These are phyloP conservation scores for Xylaria sp. DNA, from an alignment of 2,329 filamentous ascomycete species.

Conservation along the genomic window DNA sequence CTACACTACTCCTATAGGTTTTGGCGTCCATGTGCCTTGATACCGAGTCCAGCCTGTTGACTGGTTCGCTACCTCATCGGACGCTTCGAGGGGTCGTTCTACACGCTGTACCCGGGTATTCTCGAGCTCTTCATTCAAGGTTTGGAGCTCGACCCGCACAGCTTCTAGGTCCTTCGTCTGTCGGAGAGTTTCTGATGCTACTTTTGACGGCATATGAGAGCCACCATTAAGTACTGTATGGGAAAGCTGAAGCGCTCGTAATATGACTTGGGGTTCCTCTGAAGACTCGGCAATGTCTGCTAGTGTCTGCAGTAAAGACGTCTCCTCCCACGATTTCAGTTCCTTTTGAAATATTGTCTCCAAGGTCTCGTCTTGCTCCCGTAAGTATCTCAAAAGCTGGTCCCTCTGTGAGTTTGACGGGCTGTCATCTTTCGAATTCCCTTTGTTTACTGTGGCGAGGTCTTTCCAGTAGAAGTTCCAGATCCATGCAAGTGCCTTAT, in stretches of 20 bases:
- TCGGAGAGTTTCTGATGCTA: not conserved
- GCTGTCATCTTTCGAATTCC: conserved; percentile 13
- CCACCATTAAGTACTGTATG: conserved; percentile 53
- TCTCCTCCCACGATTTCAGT: conserved; percentile 53
- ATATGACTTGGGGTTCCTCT: conserved; percentile 57
- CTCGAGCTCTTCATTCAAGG: conserved; percentile 43
- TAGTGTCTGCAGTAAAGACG: conserved; percentile 53
- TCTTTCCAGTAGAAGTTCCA: conserved; percentile 88
- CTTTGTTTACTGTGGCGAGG: conserved; percentile 47
- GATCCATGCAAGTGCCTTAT: conserved; percentile 82
- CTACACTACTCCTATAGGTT: conserved; percentile 67
- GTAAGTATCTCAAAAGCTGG: conserved; percentile 55
- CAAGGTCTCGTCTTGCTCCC: conserved; percentile 41
- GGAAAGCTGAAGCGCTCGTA: conserved; percentile 59
- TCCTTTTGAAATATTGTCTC: conserved; percentile 46
- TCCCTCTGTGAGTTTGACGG: conserved; percentile 47
- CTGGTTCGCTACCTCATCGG: conserved; percentile 36
- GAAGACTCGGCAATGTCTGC: conserved; percentile 55
- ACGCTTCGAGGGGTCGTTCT: conserved; percentile 32
- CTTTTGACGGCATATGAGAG: conserved; percentile 20
- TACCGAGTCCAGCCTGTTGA: conserved; percentile 61
- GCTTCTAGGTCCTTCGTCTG: conserved; percentile 39
- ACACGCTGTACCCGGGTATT: conserved; percentile 11
- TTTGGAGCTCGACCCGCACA: conserved; percentile 45
- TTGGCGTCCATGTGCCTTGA: conserved; percentile 65